Conservation (phyloP, 176 grass and related monocot genomes). For the sorghum (Sorghum bicolor) region DNA sequence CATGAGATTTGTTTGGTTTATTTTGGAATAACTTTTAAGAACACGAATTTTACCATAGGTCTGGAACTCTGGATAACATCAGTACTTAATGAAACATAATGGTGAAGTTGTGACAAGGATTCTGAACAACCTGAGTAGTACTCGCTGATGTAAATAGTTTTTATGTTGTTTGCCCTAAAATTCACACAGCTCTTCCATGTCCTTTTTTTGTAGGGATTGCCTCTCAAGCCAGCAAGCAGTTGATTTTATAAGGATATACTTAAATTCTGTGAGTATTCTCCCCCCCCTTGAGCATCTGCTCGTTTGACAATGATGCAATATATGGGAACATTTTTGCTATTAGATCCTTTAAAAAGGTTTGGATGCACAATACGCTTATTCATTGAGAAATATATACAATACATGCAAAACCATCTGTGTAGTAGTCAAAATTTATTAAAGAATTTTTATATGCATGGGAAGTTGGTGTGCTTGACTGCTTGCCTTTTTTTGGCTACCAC, state of each 20-base stretch:
- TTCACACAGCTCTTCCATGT: neutral
- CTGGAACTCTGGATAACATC: neutral
- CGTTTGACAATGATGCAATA: neutral
- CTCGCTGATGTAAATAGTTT: neutral
- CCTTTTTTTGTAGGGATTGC: conserved; percentile 36
- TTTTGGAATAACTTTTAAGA: conserved; percentile 9
- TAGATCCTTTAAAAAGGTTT: neutral
- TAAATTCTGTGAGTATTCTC: conserved; percentile 14
- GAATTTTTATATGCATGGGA: neutral
- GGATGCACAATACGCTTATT: neutral
- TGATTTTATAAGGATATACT: neutral
- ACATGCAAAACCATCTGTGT: neutral
- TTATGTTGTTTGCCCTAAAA: conserved; percentile 4
- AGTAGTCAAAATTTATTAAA: neutral
- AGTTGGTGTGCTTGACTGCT: neutral
- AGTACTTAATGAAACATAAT: neutral
- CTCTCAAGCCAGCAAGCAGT: conserved; percentile 20
- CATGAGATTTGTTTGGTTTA: neutral
- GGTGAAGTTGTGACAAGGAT: neutral
- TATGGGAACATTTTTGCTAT: neutral
- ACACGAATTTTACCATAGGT: neutral
- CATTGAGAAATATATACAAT: neutral
- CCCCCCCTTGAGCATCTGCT: neutral
- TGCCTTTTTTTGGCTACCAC: neutral
- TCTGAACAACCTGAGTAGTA: neutral